Conservation (phyloP, 306 rosid genomes). For the Dalbergia oliveri region DNA sequence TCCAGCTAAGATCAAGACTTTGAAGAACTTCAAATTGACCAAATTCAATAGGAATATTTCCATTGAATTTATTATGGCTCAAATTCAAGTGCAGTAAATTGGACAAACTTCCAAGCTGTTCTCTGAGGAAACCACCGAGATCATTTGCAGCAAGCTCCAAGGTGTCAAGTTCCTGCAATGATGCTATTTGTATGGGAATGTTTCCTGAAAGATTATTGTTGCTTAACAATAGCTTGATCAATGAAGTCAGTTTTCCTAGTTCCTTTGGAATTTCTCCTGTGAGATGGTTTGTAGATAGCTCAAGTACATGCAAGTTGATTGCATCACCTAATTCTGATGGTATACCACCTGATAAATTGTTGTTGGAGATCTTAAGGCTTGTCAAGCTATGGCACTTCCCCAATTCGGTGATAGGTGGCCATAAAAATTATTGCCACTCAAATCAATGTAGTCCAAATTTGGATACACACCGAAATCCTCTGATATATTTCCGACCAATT, state of each 20-base stretch:
- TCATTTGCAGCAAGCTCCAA: constrained; percentile 7
- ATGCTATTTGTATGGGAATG: neutral
- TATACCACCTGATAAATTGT: constrained; percentile 39
- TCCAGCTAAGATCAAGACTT: constrained; percentile 48
- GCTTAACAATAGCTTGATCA: neutral
- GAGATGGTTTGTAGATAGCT: constrained; percentile 39
- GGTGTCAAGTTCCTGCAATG: neutral
- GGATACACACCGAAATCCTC: constrained; percentile 45
- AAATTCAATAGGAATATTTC: neutral
- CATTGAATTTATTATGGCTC: constrained; percentile 8
- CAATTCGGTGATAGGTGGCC: constrained; percentile 39
- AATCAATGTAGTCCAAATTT: neutral
- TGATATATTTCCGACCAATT: constrained; percentile 40
- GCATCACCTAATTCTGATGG: neutral
- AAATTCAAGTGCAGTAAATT: neutral
- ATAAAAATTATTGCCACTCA: constrained; percentile 38
- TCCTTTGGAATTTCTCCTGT: constrained; percentile 42
- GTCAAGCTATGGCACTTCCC: too few relatives aligned
- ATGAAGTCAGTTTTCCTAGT: neutral
- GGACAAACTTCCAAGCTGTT: neutral
- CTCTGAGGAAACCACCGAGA: neutral
- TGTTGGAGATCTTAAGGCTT: neutral
- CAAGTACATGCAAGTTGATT: constrained; percentile 11
- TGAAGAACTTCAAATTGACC: neutral
- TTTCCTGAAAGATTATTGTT: neutral